These are phyloP conservation scores for Inga oerstediana DNA, from an alignment of 306 rosid genomes.

Conservation along the genomic window DNA sequence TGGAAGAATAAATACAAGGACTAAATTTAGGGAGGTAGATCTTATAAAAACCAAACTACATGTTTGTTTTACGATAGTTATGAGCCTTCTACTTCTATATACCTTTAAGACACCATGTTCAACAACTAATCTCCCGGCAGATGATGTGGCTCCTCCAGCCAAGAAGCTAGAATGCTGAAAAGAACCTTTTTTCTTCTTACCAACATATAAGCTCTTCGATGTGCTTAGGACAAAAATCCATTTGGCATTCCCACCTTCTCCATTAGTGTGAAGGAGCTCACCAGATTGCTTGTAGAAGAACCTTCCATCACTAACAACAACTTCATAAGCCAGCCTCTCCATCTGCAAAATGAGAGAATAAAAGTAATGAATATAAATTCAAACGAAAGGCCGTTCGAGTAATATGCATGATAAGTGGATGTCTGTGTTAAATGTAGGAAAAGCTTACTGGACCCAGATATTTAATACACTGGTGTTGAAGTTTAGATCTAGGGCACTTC, in stretches of 20 bases:
- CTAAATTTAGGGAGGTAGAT: not conserved
- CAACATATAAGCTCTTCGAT: conserved; percentile 58
- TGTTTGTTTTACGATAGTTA: not conserved
- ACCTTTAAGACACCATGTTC: conserved; percentile 70
- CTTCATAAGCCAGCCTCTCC: conserved; percentile 71
- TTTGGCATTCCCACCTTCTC: conserved; percentile 40
- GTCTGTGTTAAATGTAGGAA: conserved; percentile 10
- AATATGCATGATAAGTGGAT: conserved; percentile 7
- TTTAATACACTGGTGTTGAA: conserved; percentile 1
- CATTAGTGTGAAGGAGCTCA: conserved; percentile 50
- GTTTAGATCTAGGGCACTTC: conserved; percentile 2
- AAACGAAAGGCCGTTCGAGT: not conserved
- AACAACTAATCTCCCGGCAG: conserved; percentile 74
- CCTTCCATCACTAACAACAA: conserved; percentile 55
- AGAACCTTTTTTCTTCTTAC: conserved; percentile 67
- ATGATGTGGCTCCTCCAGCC: conserved; percentile 80
- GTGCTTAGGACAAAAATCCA: conserved; percentile 79
- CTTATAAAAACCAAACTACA: not conserved
- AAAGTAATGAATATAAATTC: not conserved
- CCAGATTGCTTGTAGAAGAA: conserved; percentile 60
- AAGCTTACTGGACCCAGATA: conserved; percentile 56
- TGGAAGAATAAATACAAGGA: not conserved
- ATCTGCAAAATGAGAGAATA: conserved; percentile 37
- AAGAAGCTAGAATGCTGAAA: conserved; percentile 42
- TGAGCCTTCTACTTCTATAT: not conserved